These are phyloP conservation scores for Lactarius tabidus DNA, from an alignment of 768 basidiomycete genomes.

Conservation along the genomic window DNA sequence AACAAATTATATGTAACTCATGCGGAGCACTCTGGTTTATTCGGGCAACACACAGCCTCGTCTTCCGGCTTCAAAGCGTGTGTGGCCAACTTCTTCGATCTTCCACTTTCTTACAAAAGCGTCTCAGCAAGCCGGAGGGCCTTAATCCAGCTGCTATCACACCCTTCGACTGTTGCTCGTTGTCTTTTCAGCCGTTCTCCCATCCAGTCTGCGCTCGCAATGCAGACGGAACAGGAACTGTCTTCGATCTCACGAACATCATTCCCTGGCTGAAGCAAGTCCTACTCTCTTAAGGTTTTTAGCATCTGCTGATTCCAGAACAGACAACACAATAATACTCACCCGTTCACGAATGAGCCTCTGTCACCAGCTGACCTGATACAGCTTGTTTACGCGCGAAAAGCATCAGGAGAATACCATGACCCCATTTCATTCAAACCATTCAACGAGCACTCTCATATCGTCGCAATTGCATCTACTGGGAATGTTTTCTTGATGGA, in stretches of 20 bases:
- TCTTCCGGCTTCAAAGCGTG: slow-evolving; percentile 70
- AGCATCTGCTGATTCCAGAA: slow-evolving; percentile 3
- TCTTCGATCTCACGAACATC: slow-evolving; percentile 89
- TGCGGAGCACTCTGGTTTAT: slow-evolving; percentile 75
- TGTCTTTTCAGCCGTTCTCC: slow-evolving; percentile 85
- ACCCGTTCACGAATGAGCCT: slow-evolving; percentile 72
- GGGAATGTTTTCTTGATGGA: slow-evolving; percentile 94
- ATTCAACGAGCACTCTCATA: slow-evolving; percentile 94
- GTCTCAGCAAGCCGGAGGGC: slow-evolving; percentile 59
- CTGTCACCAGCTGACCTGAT: slow-evolving; percentile 72
- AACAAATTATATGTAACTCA: slow-evolving; percentile 88
- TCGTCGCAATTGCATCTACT: slow-evolving; percentile 83
- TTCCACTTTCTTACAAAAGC: slow-evolving; percentile 22
- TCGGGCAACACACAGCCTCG: slow-evolving; percentile 74
- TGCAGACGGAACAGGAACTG: slow-evolving; percentile 69
- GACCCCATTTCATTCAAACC: slow-evolving; percentile 98
- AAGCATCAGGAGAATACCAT: slow-evolving; percentile 81
- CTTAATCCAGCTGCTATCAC: slow-evolving; percentile 60
- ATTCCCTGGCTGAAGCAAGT: slow-evolving; percentile 91
- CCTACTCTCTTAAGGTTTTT: background rate
- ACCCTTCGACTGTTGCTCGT: slow-evolving; percentile 88
- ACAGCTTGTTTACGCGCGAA: slow-evolving; percentile 76
- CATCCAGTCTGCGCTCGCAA: slow-evolving; percentile 89
- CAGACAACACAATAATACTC: slow-evolving; percentile 78
- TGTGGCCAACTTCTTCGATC: slow-evolving; percentile 29